A percentile compares a stretch with the other conserved stretches of the same genome.
phyloP scores from a whole-genome alignment of 2,329 filamentous ascomycete species.

The Aspergillus pseudotamarii region DNA sequence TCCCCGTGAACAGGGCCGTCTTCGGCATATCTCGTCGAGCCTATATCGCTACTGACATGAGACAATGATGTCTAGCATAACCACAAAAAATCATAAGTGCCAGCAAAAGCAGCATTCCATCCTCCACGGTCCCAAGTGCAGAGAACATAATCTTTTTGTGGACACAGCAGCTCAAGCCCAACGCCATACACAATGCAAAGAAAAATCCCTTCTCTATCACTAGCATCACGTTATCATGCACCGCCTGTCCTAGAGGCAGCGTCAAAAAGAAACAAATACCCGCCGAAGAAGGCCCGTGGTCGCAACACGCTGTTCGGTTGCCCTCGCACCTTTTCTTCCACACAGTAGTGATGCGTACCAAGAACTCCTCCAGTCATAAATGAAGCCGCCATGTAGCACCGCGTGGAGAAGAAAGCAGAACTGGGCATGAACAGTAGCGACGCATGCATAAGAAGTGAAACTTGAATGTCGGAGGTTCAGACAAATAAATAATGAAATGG shows the following conservation, averaged over 20 bases:
- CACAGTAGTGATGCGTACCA: conserved; percentile 11
- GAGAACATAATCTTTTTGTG: conserved; percentile 33
- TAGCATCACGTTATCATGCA: conserved; percentile 25
- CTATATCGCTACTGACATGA: conserved; percentile 28
- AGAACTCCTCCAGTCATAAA: conserved; percentile 10
- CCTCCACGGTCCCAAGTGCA: conserved; percentile 38
- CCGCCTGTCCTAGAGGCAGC: conserved; percentile 22
- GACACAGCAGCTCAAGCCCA: conserved; percentile 41
- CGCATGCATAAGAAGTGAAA: conserved; percentile 19
- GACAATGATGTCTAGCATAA: conserved; percentile 31
- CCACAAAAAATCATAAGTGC: conserved; percentile 32
- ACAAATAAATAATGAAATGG: conserved; percentile 19
- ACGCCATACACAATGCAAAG: conserved; percentile 48
- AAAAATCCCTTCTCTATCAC: conserved; percentile 36
- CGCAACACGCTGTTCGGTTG: conserved; percentile 6
- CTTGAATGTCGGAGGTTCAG: conserved; percentile 25
- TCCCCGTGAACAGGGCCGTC: conserved; percentile 28
- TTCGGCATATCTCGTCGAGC: conserved; percentile 26
- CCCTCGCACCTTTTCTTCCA: conserved; percentile 13
- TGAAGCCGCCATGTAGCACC: conserved; percentile 20
- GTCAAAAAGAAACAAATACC: conserved; percentile 23
- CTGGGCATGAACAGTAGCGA: conserved; percentile 20
- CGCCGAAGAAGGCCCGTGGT: conserved; percentile 28
- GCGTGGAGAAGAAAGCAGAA: conserved; percentile 31
- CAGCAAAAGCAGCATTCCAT: conserved; percentile 36